Conservation (phyloP, 192 early-diverging fungal genomes). For the Coemansia sp. region DNA sequence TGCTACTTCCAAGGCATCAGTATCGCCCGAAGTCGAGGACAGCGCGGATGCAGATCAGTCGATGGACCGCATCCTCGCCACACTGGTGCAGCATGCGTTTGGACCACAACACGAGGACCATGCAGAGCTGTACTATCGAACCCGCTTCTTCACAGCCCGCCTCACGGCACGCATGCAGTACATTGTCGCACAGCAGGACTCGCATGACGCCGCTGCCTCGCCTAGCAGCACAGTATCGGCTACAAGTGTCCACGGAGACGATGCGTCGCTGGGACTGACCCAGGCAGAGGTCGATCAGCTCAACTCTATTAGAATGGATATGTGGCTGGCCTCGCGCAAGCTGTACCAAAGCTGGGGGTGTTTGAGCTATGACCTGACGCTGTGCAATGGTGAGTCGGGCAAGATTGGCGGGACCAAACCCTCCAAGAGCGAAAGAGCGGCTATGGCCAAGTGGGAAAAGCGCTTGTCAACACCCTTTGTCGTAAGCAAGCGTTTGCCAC, state of each 20-base stretch:
- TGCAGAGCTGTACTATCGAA: conserved; percentile 36
- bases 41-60: conserved; percentile 4
- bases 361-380: conserved; percentile 48
- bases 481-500: conserved; percentile 16
- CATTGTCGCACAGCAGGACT: conserved; percentile 24
- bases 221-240: neutral
- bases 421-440: conserved; percentile 21
- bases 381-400: conserved; percentile 27
- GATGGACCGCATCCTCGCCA: conserved; percentile 19
- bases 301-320: conserved; percentile 35
- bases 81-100: conserved; percentile 40
- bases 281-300: conserved; percentile 42
- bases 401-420: conserved; percentile 19
- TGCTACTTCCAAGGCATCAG: neutral
- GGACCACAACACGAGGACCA: conserved; percentile 33
- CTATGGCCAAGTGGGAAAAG: conserved; percentile 36
- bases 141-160: conserved; percentile 48
- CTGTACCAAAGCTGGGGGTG: conserved; percentile 46
- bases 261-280: conserved; percentile 14
- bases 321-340: conserved; percentile 46
- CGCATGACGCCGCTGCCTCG: neutral
- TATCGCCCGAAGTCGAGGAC: conserved; percentile 7
- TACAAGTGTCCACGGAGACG: neutral
- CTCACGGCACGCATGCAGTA: conserved; percentile 47
- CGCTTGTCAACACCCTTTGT: conserved; percentile 28